These are phyloP conservation scores for Echeveria elegans DNA, from an alignment of 164 flowering plant species.

Conservation along the genomic window DNA sequence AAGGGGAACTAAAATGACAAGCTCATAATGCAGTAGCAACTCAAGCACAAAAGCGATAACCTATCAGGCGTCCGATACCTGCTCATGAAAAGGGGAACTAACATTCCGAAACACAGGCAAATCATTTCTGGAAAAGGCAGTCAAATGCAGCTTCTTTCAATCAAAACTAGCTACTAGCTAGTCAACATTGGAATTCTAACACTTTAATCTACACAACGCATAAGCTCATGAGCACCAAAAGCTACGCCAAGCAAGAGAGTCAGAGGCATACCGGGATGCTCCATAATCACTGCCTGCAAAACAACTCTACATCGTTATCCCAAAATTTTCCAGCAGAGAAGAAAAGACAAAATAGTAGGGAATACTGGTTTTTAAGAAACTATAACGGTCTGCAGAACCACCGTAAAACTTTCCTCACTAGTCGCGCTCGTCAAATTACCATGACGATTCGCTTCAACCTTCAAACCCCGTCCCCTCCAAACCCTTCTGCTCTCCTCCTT, in stretches of 20 bases:
- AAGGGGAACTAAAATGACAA: not conserved
- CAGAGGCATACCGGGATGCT: not conserved
- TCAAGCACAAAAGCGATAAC: too few relatives aligned
- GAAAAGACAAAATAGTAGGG: too few relatives aligned
- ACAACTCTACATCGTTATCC: not conserved
- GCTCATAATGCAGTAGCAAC: not conserved
- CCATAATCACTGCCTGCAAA: slow-evolving; percentile 1
- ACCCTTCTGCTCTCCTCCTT: slow-evolving; percentile 16
- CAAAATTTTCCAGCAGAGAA: not conserved
- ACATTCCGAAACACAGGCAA: too few relatives aligned
- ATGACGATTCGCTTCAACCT: slow-evolving; percentile 30
- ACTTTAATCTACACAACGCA: not conserved
- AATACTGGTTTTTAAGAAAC: slow-evolving; percentile 51
- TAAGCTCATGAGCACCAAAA: not conserved
- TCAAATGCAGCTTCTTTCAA: too few relatives aligned
- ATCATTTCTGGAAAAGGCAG: too few relatives aligned
- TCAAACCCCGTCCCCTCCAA: slow-evolving; percentile 21
- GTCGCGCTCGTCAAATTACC: slow-evolving; percentile 54
- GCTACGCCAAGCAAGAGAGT: too few relatives aligned
- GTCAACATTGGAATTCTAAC: too few relatives aligned
- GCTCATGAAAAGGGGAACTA: too few relatives aligned
- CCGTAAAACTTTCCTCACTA: slow-evolving; percentile 39
- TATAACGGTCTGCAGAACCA: slow-evolving; percentile 40
- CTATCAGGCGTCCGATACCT: too few relatives aligned
- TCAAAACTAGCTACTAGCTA: too few relatives aligned